These are phyloP conservation scores for Earliella scabrosa DNA, from an alignment of 1,284 basidiomycete genomes.

Conservation along the genomic window DNA sequence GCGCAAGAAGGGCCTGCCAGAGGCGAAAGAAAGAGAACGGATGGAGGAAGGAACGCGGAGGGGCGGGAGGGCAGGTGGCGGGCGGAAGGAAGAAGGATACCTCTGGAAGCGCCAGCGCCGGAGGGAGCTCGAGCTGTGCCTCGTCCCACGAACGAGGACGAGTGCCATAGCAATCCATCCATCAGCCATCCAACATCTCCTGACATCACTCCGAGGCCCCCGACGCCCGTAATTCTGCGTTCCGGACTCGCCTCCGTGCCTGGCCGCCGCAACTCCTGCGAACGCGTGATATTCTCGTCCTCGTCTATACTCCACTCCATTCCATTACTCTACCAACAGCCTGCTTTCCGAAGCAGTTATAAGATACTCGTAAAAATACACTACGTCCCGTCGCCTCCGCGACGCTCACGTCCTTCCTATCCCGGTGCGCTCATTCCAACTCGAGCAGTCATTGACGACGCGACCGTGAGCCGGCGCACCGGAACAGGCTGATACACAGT, in stretches of 20 bases:
- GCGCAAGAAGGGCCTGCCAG: conserved; percentile 20
- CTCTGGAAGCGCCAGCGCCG: neutral
- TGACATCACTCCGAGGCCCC: conserved; percentile 5
- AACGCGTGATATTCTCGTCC: no score
- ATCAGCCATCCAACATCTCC: conserved; percentile 4
- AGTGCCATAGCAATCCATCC: conserved; percentile 23
- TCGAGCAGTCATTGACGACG: neutral
- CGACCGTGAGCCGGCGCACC: neutral
- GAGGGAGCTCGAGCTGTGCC: neutral
- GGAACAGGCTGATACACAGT: neutral
- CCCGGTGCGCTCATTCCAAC: neutral
- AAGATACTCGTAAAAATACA: neutral
- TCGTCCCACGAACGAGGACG: no score
- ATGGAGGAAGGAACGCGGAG: neutral
- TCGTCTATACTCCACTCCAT: no score
- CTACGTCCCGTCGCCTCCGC: neutral
- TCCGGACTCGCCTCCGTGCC: conserved; percentile 3
- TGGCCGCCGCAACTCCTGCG: no score
- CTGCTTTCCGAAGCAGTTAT: neutral
- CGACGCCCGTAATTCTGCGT: neutral
- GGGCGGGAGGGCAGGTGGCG: neutral
- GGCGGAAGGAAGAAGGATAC: neutral
- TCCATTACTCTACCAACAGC: neutral
- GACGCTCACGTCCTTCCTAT: neutral
- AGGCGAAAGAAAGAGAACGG: conserved; percentile 14